Evolutionary conservation across 2,329 filamentous ascomycete genomes (phyloP).

Genomic region (Bipolaris cookei): DNA sequence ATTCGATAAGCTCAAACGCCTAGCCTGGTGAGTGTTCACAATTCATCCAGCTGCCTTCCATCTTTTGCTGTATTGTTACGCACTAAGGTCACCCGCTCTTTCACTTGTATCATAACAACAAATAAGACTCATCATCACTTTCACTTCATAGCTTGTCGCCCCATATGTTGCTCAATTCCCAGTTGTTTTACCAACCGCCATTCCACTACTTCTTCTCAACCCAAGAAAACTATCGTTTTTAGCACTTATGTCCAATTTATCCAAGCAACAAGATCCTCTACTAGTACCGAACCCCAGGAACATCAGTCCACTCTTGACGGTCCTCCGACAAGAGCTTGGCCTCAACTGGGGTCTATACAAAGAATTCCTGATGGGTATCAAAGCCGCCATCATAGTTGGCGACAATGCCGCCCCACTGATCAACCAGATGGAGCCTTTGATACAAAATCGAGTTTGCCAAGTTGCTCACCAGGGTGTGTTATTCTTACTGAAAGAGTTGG

Average conservation of each 20-base stretch:
- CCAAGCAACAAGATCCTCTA: neutral
- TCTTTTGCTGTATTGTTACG: neutral
- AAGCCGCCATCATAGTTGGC: constrained; percentile 2
- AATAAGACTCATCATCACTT: neutral
- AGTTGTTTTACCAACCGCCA: neutral
- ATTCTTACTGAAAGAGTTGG: constrained; percentile 20
- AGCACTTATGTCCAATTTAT: neutral
- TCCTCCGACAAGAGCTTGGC: constrained; percentile 20
- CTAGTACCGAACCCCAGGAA: neutral
- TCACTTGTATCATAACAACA: neutral
- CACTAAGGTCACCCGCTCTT: neutral
- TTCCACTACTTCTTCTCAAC: neutral
- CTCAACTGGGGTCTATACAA: constrained; percentile 21
- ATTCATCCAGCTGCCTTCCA: neutral
- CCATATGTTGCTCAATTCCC: neutral
- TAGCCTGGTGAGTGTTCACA: too few species aligned
- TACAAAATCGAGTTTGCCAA: neutral
- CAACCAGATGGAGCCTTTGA: constrained; percentile 20
- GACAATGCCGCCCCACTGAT: constrained; percentile 18
- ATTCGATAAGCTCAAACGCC: too few species aligned
- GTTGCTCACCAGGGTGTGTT: constrained; percentile 23
- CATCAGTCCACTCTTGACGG: neutral
- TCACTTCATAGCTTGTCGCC: neutral
- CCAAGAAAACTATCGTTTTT: neutral
- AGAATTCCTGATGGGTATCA: constrained; percentile 19